Percentiles rank a stretch among this genome's conserved stretches.
Conservation (phyloP, 2,329 filamentous ascomycete genomes). For the Paraphoma sp. region DNA sequence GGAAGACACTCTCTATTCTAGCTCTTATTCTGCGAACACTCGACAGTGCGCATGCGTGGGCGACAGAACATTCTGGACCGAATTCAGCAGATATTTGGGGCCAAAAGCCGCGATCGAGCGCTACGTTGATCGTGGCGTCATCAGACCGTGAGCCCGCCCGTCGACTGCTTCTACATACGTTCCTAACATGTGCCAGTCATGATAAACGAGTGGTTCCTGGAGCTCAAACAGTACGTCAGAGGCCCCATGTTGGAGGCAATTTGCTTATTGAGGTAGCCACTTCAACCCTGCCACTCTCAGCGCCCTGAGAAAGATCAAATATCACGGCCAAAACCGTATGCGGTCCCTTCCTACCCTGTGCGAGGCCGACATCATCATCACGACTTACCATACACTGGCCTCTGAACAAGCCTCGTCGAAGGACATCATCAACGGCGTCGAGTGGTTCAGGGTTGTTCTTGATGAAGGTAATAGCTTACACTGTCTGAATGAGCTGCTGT, state of each 20-base stretch:
- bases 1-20: conserved; percentile 63
- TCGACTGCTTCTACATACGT: conserved; percentile 42
- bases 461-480: conserved; percentile 29
- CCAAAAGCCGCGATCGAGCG: conserved; percentile 16
- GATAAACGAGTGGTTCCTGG: conserved; percentile 42
- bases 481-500: background rate
- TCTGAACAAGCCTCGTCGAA: conserved; percentile 5
- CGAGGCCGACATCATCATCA: conserved; percentile 35
- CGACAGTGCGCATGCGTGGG: conserved; percentile 47
- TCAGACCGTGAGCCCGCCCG: conserved; percentile 24
- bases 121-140: conserved; percentile 38
- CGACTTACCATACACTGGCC: conserved; percentile 39
- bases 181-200: conserved; percentile 20
- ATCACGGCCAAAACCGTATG: conserved; percentile 29
- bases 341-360: conserved; percentile 9
- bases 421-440: conserved; percentile 19
- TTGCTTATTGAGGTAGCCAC: conserved; percentile 17
- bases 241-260: background rate
- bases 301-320: conserved; percentile 25
- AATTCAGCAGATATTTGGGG: background rate
- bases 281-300: conserved; percentile 23
- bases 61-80: conserved; percentile 5
- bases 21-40: conserved; percentile 56
- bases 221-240: conserved; percentile 44
- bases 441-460: conserved; percentile 40